Conservation (phyloP, 805 yeast species). For the Myxozyma udenii region DNA sequence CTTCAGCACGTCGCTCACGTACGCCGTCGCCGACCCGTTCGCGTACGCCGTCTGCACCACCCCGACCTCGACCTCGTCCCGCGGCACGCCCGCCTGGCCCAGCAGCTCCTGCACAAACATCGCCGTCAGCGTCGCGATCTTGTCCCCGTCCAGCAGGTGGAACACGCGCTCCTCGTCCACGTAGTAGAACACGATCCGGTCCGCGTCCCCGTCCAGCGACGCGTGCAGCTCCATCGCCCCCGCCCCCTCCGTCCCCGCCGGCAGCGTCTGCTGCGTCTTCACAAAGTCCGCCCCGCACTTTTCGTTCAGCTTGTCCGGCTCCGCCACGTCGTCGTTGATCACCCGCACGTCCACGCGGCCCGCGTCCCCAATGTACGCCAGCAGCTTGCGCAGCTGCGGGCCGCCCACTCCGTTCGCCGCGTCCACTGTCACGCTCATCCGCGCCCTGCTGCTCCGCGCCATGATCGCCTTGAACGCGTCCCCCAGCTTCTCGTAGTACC, state of each 20-base stretch:
- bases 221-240: conserved; percentile 55
- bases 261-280: conserved; percentile 80
- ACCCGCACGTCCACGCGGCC: conserved; percentile 43
- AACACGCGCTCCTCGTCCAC: conserved; percentile 38
- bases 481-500: conserved; percentile 66
- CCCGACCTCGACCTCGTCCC: conserved; percentile 51
- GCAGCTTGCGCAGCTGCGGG: conserved; percentile 56
- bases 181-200: conserved; percentile 75
- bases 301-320: conserved; percentile 62
- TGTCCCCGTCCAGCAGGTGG: conserved; percentile 78
- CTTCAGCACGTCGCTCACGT: conserved; percentile 55
- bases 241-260: conserved; percentile 52
- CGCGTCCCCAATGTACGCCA: conserved; percentile 41
- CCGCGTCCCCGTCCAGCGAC: conserved; percentile 97
- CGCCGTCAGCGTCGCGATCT: conserved; percentile 82
- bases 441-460: conserved; percentile 34
- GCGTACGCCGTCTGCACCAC: conserved; percentile 98
- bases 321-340: conserved; percentile 50
- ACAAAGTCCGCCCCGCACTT: conserved; percentile 96
- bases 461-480: conserved; percentile 50
- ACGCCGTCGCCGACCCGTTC: conserved; percentile 84
- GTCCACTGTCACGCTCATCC: conserved; percentile 60
- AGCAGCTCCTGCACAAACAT: conserved; percentile 55
- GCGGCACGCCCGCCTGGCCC: conserved; percentile 42
- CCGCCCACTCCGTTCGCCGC: conserved; percentile 98